phyloP scores from a whole-genome alignment of 371 early-diverging fungal species.

The Umbelopsis sp. region DNA sequence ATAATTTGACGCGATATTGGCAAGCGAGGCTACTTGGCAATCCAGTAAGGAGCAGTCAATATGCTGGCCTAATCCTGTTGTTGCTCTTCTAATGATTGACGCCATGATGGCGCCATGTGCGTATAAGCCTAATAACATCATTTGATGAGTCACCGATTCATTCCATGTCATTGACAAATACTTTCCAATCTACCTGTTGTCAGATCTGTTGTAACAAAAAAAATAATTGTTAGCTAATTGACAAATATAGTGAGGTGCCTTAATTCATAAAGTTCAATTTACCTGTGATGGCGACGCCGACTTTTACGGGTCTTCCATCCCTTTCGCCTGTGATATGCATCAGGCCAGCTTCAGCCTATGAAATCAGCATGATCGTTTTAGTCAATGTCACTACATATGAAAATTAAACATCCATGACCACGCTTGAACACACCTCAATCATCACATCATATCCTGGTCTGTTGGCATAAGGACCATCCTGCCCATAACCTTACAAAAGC shows the following conservation, averaged over 20 bases:
- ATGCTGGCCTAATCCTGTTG: slow-evolving; percentile 78
- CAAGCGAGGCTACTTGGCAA: slow-evolving; percentile 84
- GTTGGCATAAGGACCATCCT: slow-evolving; percentile 80
- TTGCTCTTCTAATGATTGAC: slow-evolving; percentile 71
- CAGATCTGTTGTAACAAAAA: slow-evolving; percentile 48
- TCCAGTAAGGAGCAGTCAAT: slow-evolving; percentile 87
- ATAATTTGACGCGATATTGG: slow-evolving; percentile 87
- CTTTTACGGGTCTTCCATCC: slow-evolving; percentile 86
- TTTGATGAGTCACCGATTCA: not conserved
- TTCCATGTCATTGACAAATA: not conserved
- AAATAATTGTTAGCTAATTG: not conserved
- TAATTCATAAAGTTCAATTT: slow-evolving; percentile 21
- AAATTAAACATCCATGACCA: not conserved
- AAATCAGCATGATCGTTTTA: not conserved
- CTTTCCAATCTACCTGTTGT: slow-evolving; percentile 53
- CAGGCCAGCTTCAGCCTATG: slow-evolving; percentile 85
- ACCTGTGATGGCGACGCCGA: slow-evolving; percentile 94
- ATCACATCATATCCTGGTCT: slow-evolving; percentile 94
- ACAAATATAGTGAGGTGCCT: not conserved
- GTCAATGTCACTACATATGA: not conserved
- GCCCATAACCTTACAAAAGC: slow-evolving; percentile 73
- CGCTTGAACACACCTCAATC: slow-evolving; percentile 60
- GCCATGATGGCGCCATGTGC: slow-evolving; percentile 90
- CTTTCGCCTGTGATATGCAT: slow-evolving; percentile 95
- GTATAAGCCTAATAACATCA: slow-evolving; percentile 61